Evolutionary conservation across 768 basidiomycete species (phyloP), one percentile per base, ranked within the genome.

Genomic region (Podaxis sp.): DNA sequence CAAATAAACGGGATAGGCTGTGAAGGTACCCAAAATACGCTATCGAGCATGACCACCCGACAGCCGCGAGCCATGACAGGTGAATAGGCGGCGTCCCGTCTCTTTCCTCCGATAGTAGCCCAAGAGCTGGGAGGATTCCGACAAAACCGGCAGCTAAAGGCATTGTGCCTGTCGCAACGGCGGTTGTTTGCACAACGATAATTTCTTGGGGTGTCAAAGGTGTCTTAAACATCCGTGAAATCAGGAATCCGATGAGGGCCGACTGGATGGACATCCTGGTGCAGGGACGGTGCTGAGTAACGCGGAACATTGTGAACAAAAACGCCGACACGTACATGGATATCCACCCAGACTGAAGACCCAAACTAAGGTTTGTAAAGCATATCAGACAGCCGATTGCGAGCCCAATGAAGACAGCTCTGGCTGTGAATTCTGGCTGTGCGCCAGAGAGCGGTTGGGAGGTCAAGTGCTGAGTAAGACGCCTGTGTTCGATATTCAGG

Each of bases 231-330:
- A 92, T 77, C 58, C 86, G 82, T 61, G 95, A 95, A 53, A 96
- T 71, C 3, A 96, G 85, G 72, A 90, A 97, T 3, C 95, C 96
- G 38, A 99, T 89, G 39, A 99, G 82, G 11, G 96, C 93, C 0
- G 95, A 96, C 70, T 98, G 95, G 28, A 96, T 83, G 8, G 95
- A 95, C 95, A 96, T 96, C 93, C 93, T 93, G 65, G 11, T 0
- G 22, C 24, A 7, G 19, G 44, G 44, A 46, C 22, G n/a, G 44
- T 24, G 1, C 12, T 51, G 49, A 51, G 49, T 51, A 24, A 51
- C 8, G 49, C 11, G 12, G 24, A 13, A 22, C 22, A 51, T 28
- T 24, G 26, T 51, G 49, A 22, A 28, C 13, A 9, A 28, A 51
- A 28, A 26, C 11, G 38, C 5, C 15, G 15, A 22, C 22, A 70